Evolutionary conservation across 1,139 yeast species (phyloP).

Genomic region (Debaryomyces subglobosus): DNA sequence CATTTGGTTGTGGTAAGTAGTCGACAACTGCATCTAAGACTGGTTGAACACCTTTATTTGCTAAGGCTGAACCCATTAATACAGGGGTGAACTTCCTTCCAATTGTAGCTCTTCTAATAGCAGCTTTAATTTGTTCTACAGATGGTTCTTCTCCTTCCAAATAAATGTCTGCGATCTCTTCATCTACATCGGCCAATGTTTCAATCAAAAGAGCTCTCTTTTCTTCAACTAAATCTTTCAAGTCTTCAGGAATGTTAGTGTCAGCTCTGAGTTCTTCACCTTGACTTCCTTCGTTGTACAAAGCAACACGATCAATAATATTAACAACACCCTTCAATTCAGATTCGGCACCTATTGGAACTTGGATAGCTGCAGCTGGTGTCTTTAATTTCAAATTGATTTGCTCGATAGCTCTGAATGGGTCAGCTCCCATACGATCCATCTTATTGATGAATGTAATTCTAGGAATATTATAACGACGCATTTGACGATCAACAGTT

Average conservation of each 20-base stretch:
- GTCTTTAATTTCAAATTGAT: conserved; percentile 82
- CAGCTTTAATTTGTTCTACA: conserved; percentile 76
- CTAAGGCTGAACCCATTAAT: conserved; percentile 96
- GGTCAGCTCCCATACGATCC: conserved; percentile 99
- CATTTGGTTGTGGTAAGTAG: conserved; percentile 93
- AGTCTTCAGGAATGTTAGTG: conserved; percentile 72
- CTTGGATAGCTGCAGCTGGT: conserved; percentile 97
- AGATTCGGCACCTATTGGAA: conserved; percentile 93
- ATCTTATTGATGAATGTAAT: conserved; percentile 94
- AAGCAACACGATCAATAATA: conserved; percentile 81
- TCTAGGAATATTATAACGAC: conserved; percentile 96
- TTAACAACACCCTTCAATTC: conserved; percentile 87
- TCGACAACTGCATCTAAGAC: conserved; percentile 96
- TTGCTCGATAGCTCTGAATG: conserved; percentile 93
- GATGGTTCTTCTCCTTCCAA: conserved; percentile 90
- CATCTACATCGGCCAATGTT: conserved; percentile 96
- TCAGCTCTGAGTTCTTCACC: conserved; percentile 73
- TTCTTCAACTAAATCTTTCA: conserved; percentile 77
- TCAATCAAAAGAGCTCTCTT: conserved; percentile 84
- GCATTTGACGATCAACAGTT: conserved; percentile 98
- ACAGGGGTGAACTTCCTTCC: conserved; percentile 98
- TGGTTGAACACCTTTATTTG: conserved; percentile 92
- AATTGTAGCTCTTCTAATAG: conserved; percentile 95
- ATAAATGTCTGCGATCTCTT: conserved; percentile 90
- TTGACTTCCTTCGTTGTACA: conserved; percentile 89